A percentile compares a stretch with the other conserved stretches of the same genome.
Evolutionary conservation across 2,329 filamentous ascomycete species (phyloP).

Genomic region (Aspergillus sp.): DNA sequence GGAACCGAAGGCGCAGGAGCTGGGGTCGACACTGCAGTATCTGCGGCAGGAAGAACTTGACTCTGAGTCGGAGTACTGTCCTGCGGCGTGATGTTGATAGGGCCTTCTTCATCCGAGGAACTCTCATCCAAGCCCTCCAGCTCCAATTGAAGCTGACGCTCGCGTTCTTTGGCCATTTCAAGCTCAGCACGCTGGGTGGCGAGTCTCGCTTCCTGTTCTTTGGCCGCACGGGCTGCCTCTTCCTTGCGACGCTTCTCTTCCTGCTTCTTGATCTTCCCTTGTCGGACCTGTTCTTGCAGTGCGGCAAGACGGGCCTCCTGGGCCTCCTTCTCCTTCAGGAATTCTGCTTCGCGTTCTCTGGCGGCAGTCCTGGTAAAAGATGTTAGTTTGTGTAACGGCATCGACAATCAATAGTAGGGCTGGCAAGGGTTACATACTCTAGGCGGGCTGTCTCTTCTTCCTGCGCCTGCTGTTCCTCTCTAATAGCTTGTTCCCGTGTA

Average conservation of each 20-base stretch:
- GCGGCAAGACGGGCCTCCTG: slow-evolving; percentile 81
- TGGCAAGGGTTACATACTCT: slow-evolving; percentile 67
- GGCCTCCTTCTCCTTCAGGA: slow-evolving; percentile 76
- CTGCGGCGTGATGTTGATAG: slow-evolving; percentile 67
- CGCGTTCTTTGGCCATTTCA: slow-evolving; percentile 84
- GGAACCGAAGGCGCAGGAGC: slow-evolving; percentile 27
- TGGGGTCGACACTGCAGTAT: slow-evolving; percentile 31
- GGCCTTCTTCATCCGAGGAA: slow-evolving; percentile 79
- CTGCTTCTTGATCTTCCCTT: slow-evolving; percentile 92
- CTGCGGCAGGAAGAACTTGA: slow-evolving; percentile 51
- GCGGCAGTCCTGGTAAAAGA: slow-evolving; percentile 65
- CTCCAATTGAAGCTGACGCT: slow-evolving; percentile 85
- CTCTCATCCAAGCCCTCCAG: slow-evolving; percentile 76
- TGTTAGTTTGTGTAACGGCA: slow-evolving; percentile 14
- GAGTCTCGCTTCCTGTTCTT: slow-evolving; percentile 82
- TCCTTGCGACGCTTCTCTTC: slow-evolving; percentile 94
- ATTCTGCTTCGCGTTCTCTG: slow-evolving; percentile 74
- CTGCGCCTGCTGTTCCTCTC: slow-evolving; percentile 73
- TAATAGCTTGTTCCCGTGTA: slow-evolving; percentile 52
- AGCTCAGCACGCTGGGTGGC: slow-evolving; percentile 87
- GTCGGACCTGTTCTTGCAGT: slow-evolving; percentile 88
- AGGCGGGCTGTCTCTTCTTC: slow-evolving; percentile 71
- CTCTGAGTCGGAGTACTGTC: slow-evolving; percentile 62
- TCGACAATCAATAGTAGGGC: not conserved
- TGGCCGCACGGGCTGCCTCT: slow-evolving; percentile 80